Conservation (phyloP, 305 asterid genomes). For the Fraxinus angustifolia region DNA sequence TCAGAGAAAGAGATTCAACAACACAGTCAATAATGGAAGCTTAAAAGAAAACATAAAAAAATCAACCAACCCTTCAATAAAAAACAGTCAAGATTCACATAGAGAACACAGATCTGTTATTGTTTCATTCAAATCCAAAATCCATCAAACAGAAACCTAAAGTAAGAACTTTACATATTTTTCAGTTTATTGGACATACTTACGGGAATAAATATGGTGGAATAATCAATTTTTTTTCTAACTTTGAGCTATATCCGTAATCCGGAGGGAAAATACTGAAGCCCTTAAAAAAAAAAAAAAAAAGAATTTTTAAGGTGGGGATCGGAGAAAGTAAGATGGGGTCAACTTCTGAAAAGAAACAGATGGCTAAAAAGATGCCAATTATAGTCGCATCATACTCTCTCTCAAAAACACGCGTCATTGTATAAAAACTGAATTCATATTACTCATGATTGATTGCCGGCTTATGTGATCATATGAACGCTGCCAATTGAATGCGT, state of each 20-base stretch:
- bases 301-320: constrained; percentile 14
- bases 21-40: constrained; percentile 25
- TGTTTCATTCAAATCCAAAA: not conserved
- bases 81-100: constrained; percentile 20
- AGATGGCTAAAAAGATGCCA: constrained; percentile 22
- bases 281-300: not conserved
- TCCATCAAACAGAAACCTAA: not conserved
- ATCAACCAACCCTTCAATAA: constrained; percentile 6
- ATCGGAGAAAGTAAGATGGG: constrained; percentile 27
- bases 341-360: constrained; percentile 19
- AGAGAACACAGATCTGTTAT: constrained; percentile 25
- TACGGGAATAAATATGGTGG: not conserved
- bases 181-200: constrained; percentile 8
- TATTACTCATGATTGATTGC: not conserved
- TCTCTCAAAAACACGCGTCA: not conserved
- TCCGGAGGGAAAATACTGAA: not conserved
- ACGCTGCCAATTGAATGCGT: not conserved
- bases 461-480: not conserved
- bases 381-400: constrained; percentile 36
- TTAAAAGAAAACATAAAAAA: not conserved
- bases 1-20: not conserved
- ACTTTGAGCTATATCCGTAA: not conserved
- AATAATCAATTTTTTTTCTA: not conserved
- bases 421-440: not conserved
- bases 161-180: not conserved